A percentile compares a stretch with the other conserved stretches of the same genome.
Evolutionary conservation across 768 basidiomycete species (phyloP).

Genomic region (Chiua virens): DNA sequence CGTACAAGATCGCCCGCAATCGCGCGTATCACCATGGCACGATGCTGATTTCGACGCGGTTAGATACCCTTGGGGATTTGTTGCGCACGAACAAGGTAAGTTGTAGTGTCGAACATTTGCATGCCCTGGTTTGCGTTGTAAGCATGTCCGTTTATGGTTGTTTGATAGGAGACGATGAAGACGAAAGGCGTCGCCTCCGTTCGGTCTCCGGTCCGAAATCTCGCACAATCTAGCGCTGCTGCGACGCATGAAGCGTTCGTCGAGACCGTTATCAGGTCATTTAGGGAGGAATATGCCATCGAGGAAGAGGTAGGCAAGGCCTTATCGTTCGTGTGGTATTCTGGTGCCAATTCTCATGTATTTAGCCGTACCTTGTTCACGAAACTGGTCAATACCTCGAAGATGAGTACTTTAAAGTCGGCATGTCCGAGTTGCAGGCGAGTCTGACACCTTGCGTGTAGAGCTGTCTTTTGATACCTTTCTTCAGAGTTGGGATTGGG

Average conservation of each 20-base stretch:
- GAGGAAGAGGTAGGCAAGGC: slow-evolving; percentile 32
- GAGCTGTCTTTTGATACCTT: neutral
- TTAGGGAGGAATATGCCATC: slow-evolving; percentile 55
- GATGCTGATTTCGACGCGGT: slow-evolving; percentile 87
- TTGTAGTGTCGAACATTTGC: neutral
- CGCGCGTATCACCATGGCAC: slow-evolving; percentile 98
- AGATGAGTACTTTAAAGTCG: slow-evolving; percentile 62
- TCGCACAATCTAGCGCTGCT: slow-evolving; percentile 50
- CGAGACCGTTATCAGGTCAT: slow-evolving; percentile 65
- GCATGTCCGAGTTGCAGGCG: slow-evolving; percentile 75
- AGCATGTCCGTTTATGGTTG: neutral
- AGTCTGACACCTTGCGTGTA: slow-evolving; percentile 16
- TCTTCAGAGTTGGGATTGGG: slow-evolving; percentile 89
- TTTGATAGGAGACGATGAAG: slow-evolving; percentile 67
- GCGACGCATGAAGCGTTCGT: slow-evolving; percentile 73
- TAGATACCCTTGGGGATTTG: slow-evolving; percentile 70
- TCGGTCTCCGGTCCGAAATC: slow-evolving; percentile 90
- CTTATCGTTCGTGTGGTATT: neutral
- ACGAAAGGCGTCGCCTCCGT: slow-evolving; percentile 90
- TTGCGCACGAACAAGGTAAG: slow-evolving; percentile 66
- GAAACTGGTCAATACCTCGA: slow-evolving; percentile 44
- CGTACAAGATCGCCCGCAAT: slow-evolving; percentile 90
- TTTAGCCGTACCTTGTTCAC: slow-evolving; percentile 42
- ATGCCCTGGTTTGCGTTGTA: neutral
- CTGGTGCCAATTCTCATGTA: neutral